Percentiles rank a stretch among this genome's conserved stretches.
phyloP scores from a whole-genome alignment of 179 eudicot genomes.

The Actinidia arguta region DNA sequence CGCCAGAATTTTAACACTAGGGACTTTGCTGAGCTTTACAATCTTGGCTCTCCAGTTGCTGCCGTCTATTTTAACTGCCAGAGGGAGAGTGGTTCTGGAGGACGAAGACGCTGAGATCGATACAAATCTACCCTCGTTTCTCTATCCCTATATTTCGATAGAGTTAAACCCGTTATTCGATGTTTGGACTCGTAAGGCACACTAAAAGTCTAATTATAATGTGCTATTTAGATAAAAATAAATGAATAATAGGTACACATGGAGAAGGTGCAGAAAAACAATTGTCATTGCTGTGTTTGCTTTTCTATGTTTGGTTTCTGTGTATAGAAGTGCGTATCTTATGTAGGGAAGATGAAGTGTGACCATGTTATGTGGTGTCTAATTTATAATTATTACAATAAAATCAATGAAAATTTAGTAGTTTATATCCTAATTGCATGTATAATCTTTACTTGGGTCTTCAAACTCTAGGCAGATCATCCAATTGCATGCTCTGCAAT shows the following conservation, averaged over 20 bases:
- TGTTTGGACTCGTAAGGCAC: neutral
- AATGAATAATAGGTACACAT: neutral
- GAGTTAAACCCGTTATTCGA: neutral
- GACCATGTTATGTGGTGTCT: neutral
- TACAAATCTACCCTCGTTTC: no score
- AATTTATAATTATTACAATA: neutral
- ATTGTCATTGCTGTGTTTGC: neutral
- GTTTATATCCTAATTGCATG: neutral
- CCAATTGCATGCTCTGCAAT: no score
- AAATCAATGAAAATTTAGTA: neutral
- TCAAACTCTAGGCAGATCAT: no score
- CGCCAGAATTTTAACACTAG: conserved; percentile 54
- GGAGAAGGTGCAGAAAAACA: neutral
- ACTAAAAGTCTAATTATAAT: neutral
- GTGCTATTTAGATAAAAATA: neutral
- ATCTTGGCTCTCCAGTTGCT: conserved; percentile 55
- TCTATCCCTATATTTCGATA: no score
- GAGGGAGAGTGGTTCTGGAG: conserved; percentile 54
- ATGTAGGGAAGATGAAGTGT: neutral
- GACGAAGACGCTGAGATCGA: conserved; percentile 35
- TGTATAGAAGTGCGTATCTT: neutral
- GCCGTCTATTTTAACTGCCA: conserved; percentile 58
- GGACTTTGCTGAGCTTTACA: conserved; percentile 64
- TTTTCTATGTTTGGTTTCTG: no score
- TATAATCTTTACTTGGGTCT: no score